Percentiles rank a stretch among this genome's conserved stretches.
Conservation (phyloP, 2,329 filamentous ascomycete genomes). For the Ilyonectria sp. region DNA sequence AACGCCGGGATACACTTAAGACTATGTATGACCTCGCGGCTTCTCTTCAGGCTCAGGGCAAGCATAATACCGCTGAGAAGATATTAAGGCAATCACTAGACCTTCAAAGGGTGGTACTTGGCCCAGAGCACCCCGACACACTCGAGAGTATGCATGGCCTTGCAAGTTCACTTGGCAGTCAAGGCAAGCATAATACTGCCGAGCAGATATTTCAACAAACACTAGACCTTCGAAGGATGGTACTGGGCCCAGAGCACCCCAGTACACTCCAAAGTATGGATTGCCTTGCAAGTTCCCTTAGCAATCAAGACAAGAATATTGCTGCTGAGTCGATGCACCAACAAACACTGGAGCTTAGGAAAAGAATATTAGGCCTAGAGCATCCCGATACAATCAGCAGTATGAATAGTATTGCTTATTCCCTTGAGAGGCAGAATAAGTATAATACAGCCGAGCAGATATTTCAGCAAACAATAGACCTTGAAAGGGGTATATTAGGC, state of each 20-base stretch:
- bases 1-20: no score
- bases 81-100: no score
- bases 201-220: conserved; percentile 14
- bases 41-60: no score
- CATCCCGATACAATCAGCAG: background rate
- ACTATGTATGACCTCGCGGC: no score
- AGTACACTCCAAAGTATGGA: background rate
- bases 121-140: background rate
- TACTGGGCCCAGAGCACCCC: background rate
- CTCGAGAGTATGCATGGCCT: background rate
- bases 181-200: conserved; percentile 39
- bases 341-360: background rate
- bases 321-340: conserved; percentile 32
- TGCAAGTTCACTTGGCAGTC: background rate
- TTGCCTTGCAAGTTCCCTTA: background rate
- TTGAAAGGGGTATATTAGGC: background rate
- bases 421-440: background rate
- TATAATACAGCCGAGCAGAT: conserved; percentile 33
- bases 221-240: background rate
- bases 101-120: no score
- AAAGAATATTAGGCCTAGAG: background rate
- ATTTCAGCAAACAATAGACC: background rate
- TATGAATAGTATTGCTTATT: background rate
- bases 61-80: no score
- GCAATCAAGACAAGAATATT: background rate